Percentiles rank a stretch among this genome's conserved stretches.
phyloP scores from a whole-genome alignment of 2,329 filamentous ascomycete species.

The Fulvia fulva region DNA sequence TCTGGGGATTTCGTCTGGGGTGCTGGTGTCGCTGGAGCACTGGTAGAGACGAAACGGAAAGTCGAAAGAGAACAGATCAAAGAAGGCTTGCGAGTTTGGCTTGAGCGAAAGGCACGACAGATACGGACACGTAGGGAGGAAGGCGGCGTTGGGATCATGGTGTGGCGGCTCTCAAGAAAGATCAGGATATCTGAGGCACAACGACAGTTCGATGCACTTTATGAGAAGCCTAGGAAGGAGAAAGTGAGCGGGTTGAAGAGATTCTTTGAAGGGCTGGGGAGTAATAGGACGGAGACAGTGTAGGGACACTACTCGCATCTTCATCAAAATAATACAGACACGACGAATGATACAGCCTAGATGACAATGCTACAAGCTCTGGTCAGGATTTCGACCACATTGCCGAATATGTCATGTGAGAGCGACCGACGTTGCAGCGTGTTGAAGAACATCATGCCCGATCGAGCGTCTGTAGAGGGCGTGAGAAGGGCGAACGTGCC shows the following conservation, averaged over 20 bases:
- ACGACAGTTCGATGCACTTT: slow-evolving; percentile 4
- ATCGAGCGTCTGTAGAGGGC: too few relatives aligned
- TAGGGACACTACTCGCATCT: too few relatives aligned
- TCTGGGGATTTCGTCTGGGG: slow-evolving; percentile 36
- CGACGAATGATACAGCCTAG: too few relatives aligned
- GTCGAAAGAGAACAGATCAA: slow-evolving; percentile 66
- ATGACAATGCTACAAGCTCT: too few relatives aligned
- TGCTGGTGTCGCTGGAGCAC: slow-evolving; percentile 51
- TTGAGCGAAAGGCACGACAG: slow-evolving; percentile 44
- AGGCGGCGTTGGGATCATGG: slow-evolving; percentile 39
- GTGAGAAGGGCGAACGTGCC: neutral
- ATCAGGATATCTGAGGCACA: slow-evolving; percentile 38
- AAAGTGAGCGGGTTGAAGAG: slow-evolving; percentile 48
- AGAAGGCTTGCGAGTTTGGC: slow-evolving; percentile 62
- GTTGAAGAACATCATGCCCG: too few relatives aligned
- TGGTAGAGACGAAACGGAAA: slow-evolving; percentile 60
- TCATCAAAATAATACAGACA: too few relatives aligned
- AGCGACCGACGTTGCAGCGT: too few relatives aligned
- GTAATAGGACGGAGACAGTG: neutral
- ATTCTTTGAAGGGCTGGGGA: slow-evolving; percentile 44
- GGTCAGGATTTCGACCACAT: too few relatives aligned
- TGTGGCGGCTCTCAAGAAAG: slow-evolving; percentile 38
- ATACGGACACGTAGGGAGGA: slow-evolving; percentile 35
- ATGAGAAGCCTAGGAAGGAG: slow-evolving; percentile 37
- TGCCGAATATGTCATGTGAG: too few relatives aligned